phyloP scores from a whole-genome alignment of 129 eudicot species.

The Cynara cardunculus region DNA sequence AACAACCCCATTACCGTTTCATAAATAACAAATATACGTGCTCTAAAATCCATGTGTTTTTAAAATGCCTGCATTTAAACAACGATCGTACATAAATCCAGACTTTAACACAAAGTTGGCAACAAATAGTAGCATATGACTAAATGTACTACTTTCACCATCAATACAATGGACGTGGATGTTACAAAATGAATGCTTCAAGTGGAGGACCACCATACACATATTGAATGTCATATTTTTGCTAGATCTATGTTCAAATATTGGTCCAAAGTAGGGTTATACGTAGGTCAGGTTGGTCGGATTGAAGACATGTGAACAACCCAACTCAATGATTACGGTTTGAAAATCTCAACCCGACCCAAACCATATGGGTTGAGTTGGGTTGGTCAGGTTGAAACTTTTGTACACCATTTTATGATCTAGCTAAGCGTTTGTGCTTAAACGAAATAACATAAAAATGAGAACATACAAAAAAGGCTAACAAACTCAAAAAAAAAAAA shows the following conservation, averaged over 20 bases:
- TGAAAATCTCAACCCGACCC: too few species aligned
- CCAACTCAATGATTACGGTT: too few species aligned
- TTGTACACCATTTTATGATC: too few species aligned
- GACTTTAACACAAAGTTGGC: slow-evolving; percentile 3
- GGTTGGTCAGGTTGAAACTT: too few species aligned
- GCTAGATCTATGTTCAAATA: neutral
- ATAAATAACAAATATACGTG: neutral
- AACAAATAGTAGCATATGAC: slow-evolving; percentile 26
- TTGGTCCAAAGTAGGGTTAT: neutral
- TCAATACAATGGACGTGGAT: neutral
- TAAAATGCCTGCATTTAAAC: slow-evolving; percentile 11
- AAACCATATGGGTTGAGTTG: too few species aligned
- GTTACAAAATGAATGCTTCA: slow-evolving; percentile 12
- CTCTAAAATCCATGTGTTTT: neutral
- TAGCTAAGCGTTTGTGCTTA: too few species aligned
- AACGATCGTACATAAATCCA: neutral
- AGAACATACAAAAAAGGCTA: too few species aligned
- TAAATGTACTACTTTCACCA: slow-evolving; percentile 20
- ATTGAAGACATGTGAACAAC: too few species aligned
- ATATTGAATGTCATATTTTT: slow-evolving; percentile 12
- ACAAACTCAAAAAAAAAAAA: too few species aligned
- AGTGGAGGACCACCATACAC: slow-evolving; percentile 24
- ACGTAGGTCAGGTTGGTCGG: too few species aligned
- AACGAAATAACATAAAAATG: too few species aligned
- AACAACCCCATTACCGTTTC: neutral